phyloP scores from a whole-genome alignment of 495 filamentous ascomycete genomes.

The Neurospora pannonica region DNA sequence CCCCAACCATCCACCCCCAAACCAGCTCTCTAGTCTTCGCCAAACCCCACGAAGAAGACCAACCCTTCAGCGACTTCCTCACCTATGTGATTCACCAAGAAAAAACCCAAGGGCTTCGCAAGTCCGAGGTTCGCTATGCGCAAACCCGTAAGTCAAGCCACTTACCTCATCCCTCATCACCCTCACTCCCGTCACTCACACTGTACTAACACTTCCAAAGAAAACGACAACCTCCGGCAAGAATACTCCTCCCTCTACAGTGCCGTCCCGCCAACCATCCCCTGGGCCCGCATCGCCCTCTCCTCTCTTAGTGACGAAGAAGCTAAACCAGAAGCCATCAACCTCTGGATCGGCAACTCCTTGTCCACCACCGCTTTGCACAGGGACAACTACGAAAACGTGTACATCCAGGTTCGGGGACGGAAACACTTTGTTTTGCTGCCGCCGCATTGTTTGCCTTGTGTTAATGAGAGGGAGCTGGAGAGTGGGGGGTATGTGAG shows the following conservation, averaged over 20 bases:
- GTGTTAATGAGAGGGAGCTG: constrained; percentile 51
- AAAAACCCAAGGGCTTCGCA: neutral
- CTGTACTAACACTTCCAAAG: constrained; percentile 14
- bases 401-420: constrained; percentile 65
- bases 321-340: constrained; percentile 56
- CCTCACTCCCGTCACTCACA: neutral
- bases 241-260: constrained; percentile 53
- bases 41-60: constrained; percentile 46
- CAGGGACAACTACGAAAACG: constrained; percentile 73
- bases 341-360: constrained; percentile 70
- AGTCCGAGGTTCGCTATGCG: constrained; percentile 40
- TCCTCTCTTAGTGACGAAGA: constrained; percentile 7
- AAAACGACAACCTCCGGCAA: constrained; percentile 66
- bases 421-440: constrained; percentile 62
- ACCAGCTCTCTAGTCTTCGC: constrained; percentile 39
- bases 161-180: neutral
- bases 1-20: constrained; percentile 31
- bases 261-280: constrained; percentile 46
- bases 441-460: constrained; percentile 52
- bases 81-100: constrained; percentile 36
- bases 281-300: constrained; percentile 60
- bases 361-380: constrained; percentile 57
- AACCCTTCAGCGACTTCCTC: constrained; percentile 38
- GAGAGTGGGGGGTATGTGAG: constrained; percentile 39
- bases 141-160: constrained; percentile 36